Conservation (phyloP, 2,329 filamentous ascomycete species). For the Cladosporium austrohemisphaericum region DNA sequence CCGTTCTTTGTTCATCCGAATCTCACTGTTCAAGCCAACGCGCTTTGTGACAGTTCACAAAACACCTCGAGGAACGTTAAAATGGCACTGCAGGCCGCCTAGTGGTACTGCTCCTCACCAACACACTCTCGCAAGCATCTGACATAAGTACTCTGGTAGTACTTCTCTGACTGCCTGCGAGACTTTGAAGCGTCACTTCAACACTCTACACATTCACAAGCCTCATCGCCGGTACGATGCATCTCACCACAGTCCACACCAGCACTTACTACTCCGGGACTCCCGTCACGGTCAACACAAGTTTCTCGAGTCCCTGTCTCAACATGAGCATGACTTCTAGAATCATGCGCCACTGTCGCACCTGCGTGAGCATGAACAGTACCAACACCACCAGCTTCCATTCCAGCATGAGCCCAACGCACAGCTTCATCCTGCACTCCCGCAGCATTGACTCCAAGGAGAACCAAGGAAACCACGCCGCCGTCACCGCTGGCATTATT, state of each 20-base stretch:
- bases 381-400: neutral
- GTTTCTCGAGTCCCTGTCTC: neutral
- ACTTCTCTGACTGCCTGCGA: neutral
- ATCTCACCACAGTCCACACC: neutral
- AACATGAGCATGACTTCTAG: conserved; percentile 6
- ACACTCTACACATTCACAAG: neutral
- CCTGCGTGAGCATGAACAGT: neutral
- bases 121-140: neutral
- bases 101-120: neutral
- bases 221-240: neutral
- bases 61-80: neutral
- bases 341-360: neutral
- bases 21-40: neutral
- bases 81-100: neutral
- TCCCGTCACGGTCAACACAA: neutral
- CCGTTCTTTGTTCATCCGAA: neutral
- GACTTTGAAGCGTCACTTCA: neutral
- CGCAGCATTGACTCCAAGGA: conserved; percentile 1
- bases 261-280: conserved; percentile 1
- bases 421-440: neutral
- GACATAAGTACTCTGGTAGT: conserved; percentile 9
- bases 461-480: neutral
- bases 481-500: neutral
- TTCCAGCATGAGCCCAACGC: neutral
- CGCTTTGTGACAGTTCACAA: neutral